Conservation (phyloP, 495 filamentous ascomycete species). For the Podospora conica region DNA sequence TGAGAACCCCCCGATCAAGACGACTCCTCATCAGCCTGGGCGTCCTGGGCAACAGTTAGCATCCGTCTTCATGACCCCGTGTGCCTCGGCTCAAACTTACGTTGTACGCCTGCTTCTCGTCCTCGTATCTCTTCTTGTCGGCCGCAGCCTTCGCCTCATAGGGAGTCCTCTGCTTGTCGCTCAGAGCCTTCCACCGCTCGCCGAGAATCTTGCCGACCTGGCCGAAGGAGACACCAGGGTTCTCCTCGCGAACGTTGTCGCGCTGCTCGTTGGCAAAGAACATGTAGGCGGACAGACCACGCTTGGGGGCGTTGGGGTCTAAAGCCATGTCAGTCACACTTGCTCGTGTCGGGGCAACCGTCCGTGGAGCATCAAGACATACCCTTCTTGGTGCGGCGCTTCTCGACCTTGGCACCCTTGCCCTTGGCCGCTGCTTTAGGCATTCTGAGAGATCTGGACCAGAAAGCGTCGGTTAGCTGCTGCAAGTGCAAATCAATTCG, state of each 20-base stretch:
- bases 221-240: conserved; percentile 95
- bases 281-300: conserved; percentile 99
- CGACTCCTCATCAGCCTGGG: conserved; percentile 45
- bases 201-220: conserved; percentile 97
- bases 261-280: conserved; percentile 99
- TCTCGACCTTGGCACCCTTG: conserved; percentile 38
- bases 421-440: conserved; percentile 46
- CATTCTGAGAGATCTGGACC: conserved; percentile 31
- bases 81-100: conserved; percentile 43
- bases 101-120: conserved; percentile 90
- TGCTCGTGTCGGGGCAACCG: neutral
- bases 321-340: neutral
- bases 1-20: conserved; percentile 27
- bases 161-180: conserved; percentile 78
- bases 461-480: conserved; percentile 18
- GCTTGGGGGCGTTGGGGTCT: conserved; percentile 99
- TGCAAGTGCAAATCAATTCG: neutral
- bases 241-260: conserved; percentile 96
- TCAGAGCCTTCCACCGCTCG: conserved; percentile 95
- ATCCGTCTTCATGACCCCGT: neutral
- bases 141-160: conserved; percentile 93
- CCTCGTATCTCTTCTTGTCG: conserved; percentile 98
- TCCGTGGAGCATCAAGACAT: conserved; percentile 17
- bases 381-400: conserved; percentile 47
- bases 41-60: conserved; percentile 19